phyloP scores from a whole-genome alignment of 2,329 filamentous ascomycete species.

The Fusarium abutilonis region DNA sequence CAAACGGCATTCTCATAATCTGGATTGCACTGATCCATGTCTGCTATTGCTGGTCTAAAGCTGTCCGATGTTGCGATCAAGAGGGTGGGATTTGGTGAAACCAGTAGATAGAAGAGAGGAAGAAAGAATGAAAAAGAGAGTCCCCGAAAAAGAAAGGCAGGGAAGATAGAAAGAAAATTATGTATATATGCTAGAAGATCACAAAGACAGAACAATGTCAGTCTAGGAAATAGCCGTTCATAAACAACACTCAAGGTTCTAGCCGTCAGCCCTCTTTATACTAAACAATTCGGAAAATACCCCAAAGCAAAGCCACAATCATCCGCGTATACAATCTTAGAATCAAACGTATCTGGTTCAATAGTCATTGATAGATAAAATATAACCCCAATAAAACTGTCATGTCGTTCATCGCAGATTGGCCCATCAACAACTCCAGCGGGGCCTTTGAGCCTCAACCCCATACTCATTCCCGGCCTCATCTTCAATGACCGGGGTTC shows the following conservation, averaged over 20 bases:
- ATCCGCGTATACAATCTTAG: background rate
- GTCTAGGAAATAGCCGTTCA: background rate
- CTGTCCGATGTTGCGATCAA: background rate
- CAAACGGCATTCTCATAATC: conserved; percentile 40
- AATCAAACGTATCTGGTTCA: background rate
- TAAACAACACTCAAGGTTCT: background rate
- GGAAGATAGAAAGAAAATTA: no score
- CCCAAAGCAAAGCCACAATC: background rate
- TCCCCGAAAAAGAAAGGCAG: no score
- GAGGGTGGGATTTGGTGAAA: background rate
- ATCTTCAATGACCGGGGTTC: background rate
- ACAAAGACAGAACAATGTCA: no score
- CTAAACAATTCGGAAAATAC: background rate
- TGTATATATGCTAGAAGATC: no score
- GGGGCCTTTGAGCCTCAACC: conserved; percentile 12
- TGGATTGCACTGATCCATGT: conserved; percentile 34
- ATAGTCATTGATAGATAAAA: background rate
- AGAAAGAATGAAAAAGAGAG: background rate
- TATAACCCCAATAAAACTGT: background rate
- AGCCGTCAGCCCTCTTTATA: background rate
- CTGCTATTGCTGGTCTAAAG: background rate
- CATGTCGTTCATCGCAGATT: background rate
- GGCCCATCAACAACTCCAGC: background rate
- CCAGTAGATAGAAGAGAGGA: background rate
- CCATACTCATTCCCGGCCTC: background rate